Base-by-base conservation (phyloP, 2,329 filamentous ascomycete genomes). In the Aspergillus flavus region DNA sequence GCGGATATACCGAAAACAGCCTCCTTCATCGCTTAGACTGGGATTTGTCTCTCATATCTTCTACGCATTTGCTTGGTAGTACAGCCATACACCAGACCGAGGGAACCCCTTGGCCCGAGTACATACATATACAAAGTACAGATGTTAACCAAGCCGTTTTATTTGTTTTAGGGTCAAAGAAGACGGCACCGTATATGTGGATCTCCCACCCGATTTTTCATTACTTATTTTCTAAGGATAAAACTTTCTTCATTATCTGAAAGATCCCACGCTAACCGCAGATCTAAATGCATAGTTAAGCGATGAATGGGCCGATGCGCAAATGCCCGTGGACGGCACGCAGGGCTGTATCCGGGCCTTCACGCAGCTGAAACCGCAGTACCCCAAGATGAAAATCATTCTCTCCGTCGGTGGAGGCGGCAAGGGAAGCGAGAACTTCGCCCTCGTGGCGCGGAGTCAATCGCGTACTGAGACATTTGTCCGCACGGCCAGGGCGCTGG, bases 1-100 rank as follows among this genome's bases (percentile, higher is more conserved):
- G 80, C 84, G 88, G 63, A 86, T 93, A 68, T 93, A 93, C 78
- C 84, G 85, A 61, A 86, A 89, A 66, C 87, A 92, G 70, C 90
- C 90, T 19, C 92, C 92, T 0, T 91, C 87, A 1, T 87, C 87
- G 61, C 81, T 94, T 72, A 91, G 91, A 74, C 87, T 92, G 75
- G 87, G 87, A 68, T 91, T 90, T 71, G 88, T 94, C 71, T 93
- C 90, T 68, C 90, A 93, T 73, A 87, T 94, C 30, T 94, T 93
- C 78, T 94, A 94, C 74, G 91, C 91, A 14, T 94, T 92, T 84
- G 91, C 91, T 63, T 85, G 82, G 84, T 68, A 66, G 84, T 68
- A 66, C 58, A 66, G 58, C 59, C 66, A 70, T 69, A 68, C 65
- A 70, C 58, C 57, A 48, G 46, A 64, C 53, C 57, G 53, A 56